Base-by-base conservation (phyloP, 768 basidiomycete genomes). In the Rhizopogon vulgaris region DNA sequence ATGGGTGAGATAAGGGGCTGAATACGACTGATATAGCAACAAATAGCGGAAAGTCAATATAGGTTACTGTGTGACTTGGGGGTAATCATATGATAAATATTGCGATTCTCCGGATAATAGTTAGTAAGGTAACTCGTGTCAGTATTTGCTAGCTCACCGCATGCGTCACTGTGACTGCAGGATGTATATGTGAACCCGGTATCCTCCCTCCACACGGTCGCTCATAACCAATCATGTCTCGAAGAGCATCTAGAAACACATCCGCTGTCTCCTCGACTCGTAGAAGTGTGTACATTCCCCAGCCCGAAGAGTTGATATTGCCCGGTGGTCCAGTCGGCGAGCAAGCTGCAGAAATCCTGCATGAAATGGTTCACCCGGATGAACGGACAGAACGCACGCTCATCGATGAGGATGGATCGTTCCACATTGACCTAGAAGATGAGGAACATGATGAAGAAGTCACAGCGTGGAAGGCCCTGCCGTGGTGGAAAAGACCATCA, bases 401-500 rank as follows among this genome's bases (percentile, higher is more conserved):
- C 48, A 46, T 70, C 5, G 52, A 59, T 38, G 38, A 48, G 6
- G 41, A 48, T 30, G 49, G 49, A 22, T 36, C 56, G 47, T 9
- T 49, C 41, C 41, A 58, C 37, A 47, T 59, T 42, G 47, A 61
- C 27, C 53, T 61, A 17, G 66, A 70, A 27, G 63, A 67, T 10
- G 56, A 62, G 28, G 51, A 52, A 3, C 69, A 73, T 40, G 61
- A 59, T 18, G 63, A 65, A 34, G 61, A 67, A 34, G 49, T 63
- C 14, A 41, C 48, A 0, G 56, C 60, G 43, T 60, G 67, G 55
- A 60, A 63, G 52, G 56, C 38, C 3, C 71, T 76, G 41, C 83
- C 87, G 3, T 90, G 88, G 87, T 90, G 84, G 79, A 87, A 73
- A 68, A 71, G 77, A 38, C 86, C 89, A 3, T 88, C 87, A 0